Conservation (phyloP, 2,329 filamentous ascomycete genomes). For the Grosmannia huntii region DNA sequence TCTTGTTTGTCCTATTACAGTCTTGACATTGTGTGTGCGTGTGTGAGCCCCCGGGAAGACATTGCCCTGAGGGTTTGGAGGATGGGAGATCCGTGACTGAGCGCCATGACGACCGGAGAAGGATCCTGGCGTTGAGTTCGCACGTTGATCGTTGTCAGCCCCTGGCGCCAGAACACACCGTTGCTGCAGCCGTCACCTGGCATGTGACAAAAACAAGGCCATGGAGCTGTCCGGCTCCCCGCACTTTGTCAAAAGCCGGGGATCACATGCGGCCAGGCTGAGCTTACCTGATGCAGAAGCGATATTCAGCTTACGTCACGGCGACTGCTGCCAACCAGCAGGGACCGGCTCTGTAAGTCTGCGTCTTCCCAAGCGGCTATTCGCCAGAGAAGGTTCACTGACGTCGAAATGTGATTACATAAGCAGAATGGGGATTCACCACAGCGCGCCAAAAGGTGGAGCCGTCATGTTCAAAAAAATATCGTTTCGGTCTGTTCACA, state of each 20-base stretch:
- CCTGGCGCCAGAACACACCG: no score
- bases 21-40: neutral
- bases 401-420: neutral
- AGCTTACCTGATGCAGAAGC: no score
- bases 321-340: no score
- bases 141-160: no score
- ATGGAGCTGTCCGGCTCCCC: no score
- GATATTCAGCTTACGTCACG: no score
- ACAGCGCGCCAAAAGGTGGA: neutral
- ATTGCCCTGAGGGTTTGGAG: neutral
- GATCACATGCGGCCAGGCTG: no score
- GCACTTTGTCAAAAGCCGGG: no score
- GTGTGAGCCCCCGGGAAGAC: neutral
- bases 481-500: neutral
- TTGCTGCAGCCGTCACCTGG: no score
- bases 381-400: no score
- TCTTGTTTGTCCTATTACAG: neutral
- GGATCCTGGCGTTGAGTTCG: no score
- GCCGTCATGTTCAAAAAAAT: neutral
- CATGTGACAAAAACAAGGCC: no score
- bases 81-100: neutral
- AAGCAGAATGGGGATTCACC: neutral
- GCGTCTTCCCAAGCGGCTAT: neutral
- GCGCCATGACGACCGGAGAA: neutral
- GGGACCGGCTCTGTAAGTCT: neutral